A percentile compares a stretch with the other conserved stretches of the same genome.
These are phyloP conservation scores for Trichophyton rubrum DNA, from an alignment of 2,329 filamentous ascomycete genomes.

Conservation along the genomic window DNA sequence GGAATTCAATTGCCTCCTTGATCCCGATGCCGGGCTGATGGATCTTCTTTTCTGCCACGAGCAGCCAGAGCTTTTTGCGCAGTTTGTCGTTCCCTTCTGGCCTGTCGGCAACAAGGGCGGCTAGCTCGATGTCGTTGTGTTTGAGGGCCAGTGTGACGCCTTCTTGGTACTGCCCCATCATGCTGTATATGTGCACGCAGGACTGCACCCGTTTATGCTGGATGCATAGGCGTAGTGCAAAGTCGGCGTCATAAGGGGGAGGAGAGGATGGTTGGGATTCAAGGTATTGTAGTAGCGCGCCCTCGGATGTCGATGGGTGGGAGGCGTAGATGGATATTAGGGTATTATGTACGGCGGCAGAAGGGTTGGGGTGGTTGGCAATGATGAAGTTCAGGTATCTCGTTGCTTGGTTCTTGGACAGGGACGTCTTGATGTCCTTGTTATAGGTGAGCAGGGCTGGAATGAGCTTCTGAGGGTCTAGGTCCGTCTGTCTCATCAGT, in stretches of 20 bases:
- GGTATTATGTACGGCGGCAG: constrained; percentile 87
- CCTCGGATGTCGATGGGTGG: constrained; percentile 69
- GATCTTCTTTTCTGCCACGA: constrained; percentile 89
- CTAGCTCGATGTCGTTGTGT: constrained; percentile 79
- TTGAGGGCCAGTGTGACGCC: constrained; percentile 86
- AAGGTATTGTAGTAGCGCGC: constrained; percentile 73
- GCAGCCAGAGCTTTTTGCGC: constrained; percentile 89
- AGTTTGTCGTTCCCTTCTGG: constrained; percentile 63
- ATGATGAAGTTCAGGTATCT: constrained; percentile 90
- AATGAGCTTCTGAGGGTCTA: constrained; percentile 78
- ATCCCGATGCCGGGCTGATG: constrained; percentile 67
- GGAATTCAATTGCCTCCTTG: constrained; percentile 84
- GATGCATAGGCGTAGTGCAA: constrained; percentile 89
- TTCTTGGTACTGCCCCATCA: constrained; percentile 87
- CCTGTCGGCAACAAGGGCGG: constrained; percentile 75
- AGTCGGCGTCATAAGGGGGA: constrained; percentile 85
- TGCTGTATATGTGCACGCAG: constrained; percentile 93
- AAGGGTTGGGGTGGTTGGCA: constrained; percentile 63
- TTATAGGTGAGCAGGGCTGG: constrained; percentile 92
- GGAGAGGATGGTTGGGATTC: constrained; percentile 78
- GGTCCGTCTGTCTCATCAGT: constrained; percentile 75
- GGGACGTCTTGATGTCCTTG: constrained; percentile 51
- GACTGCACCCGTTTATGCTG: constrained; percentile 85
- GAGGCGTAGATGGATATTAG: constrained; percentile 92
- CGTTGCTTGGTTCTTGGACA: constrained; percentile 76